A percentile compares a stretch with the other conserved stretches of the same genome.
Conservation (phyloP, 23 red algal genomes). For the Gracilaria domingensis region DNA sequence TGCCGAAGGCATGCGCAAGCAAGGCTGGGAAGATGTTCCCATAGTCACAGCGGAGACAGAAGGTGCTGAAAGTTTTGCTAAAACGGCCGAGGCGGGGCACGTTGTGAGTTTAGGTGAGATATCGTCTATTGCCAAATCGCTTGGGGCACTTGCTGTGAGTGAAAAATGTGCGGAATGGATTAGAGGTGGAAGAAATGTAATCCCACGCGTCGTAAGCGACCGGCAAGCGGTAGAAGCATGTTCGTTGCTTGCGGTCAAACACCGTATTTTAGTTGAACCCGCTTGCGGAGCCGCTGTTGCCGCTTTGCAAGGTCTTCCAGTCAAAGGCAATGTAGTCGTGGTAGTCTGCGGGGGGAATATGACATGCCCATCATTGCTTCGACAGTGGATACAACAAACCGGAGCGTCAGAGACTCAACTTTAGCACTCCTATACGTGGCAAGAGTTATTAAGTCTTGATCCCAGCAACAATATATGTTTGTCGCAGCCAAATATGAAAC, state of each 20-base stretch:
- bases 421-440: neutral
- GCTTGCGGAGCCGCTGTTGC: constrained; percentile 91
- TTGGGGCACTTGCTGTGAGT: constrained; percentile 82
- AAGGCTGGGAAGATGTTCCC: constrained; percentile 70
- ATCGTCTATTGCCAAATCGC: constrained; percentile 72
- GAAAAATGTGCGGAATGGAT: constrained; percentile 52
- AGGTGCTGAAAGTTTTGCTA: constrained; percentile 86
- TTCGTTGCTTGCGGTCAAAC: constrained; percentile 70
- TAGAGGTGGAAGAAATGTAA: constrained; percentile 52
- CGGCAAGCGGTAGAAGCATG: constrained; percentile 82
- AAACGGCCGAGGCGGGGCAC: constrained; percentile 73
- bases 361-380: constrained; percentile 71
- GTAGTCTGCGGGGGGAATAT: constrained; percentile 94
- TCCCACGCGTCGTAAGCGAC: constrained; percentile 63
- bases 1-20: constrained; percentile 61
- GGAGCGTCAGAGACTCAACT: constrained; percentile 65
- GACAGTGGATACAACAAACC: constrained; percentile 70
- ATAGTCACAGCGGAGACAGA: constrained; percentile 81
- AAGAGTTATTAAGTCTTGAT: no score
- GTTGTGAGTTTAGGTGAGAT: constrained; percentile 67
- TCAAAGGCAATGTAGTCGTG: constrained; percentile 69
- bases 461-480: no score
- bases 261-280: constrained; percentile 89
- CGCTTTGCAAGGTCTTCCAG: constrained; percentile 16
- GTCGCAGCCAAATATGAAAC: no score